Percentiles rank a stretch among this genome's conserved stretches.
Evolutionary conservation across 176 grass and related monocot species (phyloP).

Genomic region (Cenchrus purpureus): DNA sequence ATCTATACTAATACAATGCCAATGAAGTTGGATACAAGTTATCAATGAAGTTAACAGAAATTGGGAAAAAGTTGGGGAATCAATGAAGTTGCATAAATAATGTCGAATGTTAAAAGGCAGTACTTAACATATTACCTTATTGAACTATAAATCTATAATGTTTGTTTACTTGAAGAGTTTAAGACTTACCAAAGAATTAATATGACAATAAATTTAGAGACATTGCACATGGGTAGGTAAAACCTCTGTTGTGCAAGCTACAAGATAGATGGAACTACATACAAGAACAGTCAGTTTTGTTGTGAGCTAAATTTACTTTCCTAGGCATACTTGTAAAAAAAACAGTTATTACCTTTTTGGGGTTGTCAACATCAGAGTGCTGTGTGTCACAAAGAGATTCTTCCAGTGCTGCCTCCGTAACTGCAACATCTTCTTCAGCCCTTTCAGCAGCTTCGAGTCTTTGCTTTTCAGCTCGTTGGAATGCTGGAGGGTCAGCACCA

Average conservation of each 20-base stretch:
- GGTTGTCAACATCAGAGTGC: slow-evolving; percentile 42
- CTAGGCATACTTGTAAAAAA: too few species aligned
- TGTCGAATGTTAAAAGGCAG: neutral
- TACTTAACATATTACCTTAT: neutral
- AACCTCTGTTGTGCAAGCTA: neutral
- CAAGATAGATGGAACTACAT: neutral
- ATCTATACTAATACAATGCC: neutral
- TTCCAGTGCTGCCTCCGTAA: slow-evolving; percentile 17
- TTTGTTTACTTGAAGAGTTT: slow-evolving; percentile 10
- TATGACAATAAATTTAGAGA: neutral
- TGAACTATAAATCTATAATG: neutral
- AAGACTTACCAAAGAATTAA: slow-evolving; percentile 14
- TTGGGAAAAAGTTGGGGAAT: neutral
- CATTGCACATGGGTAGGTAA: neutral
- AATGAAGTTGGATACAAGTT: neutral
- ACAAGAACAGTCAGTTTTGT: neutral
- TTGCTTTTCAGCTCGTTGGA: slow-evolving; percentile 77
- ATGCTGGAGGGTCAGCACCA: slow-evolving; percentile 84
- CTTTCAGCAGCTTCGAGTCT: slow-evolving; percentile 57
- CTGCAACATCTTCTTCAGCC: slow-evolving; percentile 30
- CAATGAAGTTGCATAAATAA: neutral
- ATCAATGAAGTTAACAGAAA: neutral
- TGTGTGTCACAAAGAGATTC: slow-evolving; percentile 50
- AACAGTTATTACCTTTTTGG: slow-evolving; percentile 38
- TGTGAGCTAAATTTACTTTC: neutral